phyloP scores from a whole-genome alignment of 257 asterid species.

The Scutellaria baicalensis region DNA sequence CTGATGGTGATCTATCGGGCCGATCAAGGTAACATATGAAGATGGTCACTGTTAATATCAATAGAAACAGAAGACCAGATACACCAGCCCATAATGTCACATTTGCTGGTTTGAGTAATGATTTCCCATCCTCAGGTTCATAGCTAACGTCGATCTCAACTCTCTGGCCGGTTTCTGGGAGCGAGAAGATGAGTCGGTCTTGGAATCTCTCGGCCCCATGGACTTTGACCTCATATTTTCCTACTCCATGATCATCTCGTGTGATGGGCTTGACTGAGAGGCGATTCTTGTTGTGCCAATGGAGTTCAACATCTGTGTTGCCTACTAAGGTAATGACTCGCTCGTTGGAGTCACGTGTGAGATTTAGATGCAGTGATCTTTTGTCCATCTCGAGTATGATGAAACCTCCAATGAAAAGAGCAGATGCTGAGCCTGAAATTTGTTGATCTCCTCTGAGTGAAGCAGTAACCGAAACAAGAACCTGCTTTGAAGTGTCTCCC shows the following conservation, averaged over 20 bases:
- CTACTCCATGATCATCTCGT: constrained; percentile 22
- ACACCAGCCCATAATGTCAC: constrained; percentile 20
- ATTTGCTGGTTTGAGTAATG: not conserved
- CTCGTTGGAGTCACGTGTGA: constrained; percentile 38
- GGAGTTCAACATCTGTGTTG: constrained; percentile 53
- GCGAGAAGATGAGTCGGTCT: constrained; percentile 56
- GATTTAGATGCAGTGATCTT: constrained; percentile 39
- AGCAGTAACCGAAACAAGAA: constrained; percentile 51
- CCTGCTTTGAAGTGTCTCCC: constrained; percentile 23
- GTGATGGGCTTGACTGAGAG: constrained; percentile 34
- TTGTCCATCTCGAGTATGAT: constrained; percentile 45
- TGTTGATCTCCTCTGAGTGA: constrained; percentile 43
- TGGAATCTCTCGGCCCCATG: constrained; percentile 27
- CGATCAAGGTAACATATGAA: constrained; percentile 31
- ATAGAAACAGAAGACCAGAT: constrained; percentile 14
- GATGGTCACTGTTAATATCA: constrained; percentile 18
- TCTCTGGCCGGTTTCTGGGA: constrained; percentile 73
- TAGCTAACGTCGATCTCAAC: constrained; percentile 47
- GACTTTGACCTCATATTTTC: constrained; percentile 51
- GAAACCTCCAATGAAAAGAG: constrained; percentile 75
- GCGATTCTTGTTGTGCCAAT: constrained; percentile 47
- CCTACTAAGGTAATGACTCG: constrained; percentile 57
- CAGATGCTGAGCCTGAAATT: constrained; percentile 66
- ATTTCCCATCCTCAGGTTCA: constrained; percentile 39
- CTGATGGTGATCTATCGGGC: constrained; percentile 26